Base-by-base conservation (phyloP, 2,329 filamentous ascomycete genomes). In the Colletotrichum incanum region DNA sequence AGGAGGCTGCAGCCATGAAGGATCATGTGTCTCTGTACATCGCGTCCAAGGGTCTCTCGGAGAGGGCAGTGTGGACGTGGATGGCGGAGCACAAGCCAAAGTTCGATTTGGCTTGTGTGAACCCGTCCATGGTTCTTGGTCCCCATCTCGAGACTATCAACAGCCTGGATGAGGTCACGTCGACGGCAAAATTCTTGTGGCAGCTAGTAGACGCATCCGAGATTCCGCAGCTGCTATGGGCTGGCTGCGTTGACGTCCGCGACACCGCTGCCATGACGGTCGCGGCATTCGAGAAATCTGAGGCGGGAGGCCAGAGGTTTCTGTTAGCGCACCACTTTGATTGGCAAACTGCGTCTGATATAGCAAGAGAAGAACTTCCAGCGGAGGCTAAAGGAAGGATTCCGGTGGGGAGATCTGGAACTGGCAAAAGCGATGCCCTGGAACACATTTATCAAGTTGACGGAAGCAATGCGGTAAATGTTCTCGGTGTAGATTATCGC, bases 221-320 rank as follows among this genome's bases (percentile, higher is more conserved):
- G 23, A 74, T 74, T 26, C 71, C 75, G 2, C 50, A 70, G 12
- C 68, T 67, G 2, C 72, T 77, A 14, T 72, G 75, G 4, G 80
- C 81, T 20, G 75, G 74, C 18, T 77, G 76, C 20, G 80, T 83
- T 18, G 79, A 83, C 55, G 74, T 82, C 12, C 78, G 83, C 47
- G 82, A 84, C 60, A 79, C 82, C 31, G 58, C 63, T 9, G 49
- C 60, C 31, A 62, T 71, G 28, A 50, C 58, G 14, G 58, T 61
- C 3, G 39, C 64, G 3, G 49, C 50, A 12, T 14, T 65, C 14
- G 26, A 65, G 18, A 65, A 8, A 23, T 50, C 39, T 20, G 50
- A 23, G 37, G 62, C 62, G n/a, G 62, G 50, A 23, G 50, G 62
- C 26, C 50, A 56, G 9, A 47, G 50, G 43, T 31, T 65, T 34